Conservation (phyloP, 2,329 filamentous ascomycete species). For the Aspergillus sp. region DNA sequence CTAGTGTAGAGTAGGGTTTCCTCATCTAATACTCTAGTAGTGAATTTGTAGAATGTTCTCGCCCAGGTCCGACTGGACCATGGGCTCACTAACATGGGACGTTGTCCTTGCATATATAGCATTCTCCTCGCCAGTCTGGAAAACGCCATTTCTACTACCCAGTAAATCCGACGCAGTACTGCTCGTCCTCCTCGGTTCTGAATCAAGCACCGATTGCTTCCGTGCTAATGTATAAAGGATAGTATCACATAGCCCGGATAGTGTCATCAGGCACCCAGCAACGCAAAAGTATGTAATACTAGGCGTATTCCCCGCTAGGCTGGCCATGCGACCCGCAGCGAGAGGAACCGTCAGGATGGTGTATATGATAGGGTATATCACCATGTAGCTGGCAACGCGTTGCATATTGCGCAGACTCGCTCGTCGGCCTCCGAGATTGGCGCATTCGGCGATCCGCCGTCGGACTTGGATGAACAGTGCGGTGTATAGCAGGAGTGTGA, state of each 20-base stretch:
- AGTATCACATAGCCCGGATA: slow-evolving; percentile 61
- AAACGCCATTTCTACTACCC: too few species aligned
- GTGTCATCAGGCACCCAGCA: slow-evolving; percentile 55
- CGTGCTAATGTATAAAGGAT: slow-evolving; percentile 59
- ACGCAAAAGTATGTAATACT: slow-evolving; percentile 48
- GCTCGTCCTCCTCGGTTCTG: slow-evolving; percentile 28
- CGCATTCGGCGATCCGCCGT: slow-evolving; percentile 39
- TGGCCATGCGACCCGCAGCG: slow-evolving; percentile 48
- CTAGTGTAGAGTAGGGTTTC: too few species aligned
- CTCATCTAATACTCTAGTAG: too few species aligned
- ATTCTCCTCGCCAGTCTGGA: too few species aligned
- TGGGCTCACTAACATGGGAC: too few species aligned
- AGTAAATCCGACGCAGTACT: too few species aligned
- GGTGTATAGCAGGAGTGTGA: slow-evolving; percentile 50
- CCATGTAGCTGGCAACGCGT: slow-evolving; percentile 46
- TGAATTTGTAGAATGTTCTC: too few species aligned
- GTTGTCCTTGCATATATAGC: too few species aligned
- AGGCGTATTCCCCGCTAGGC: slow-evolving; percentile 30
- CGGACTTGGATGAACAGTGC: slow-evolving; percentile 51
- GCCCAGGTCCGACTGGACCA: too few species aligned
- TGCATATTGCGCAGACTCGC: slow-evolving; percentile 37
- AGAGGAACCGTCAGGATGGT: slow-evolving; percentile 63
- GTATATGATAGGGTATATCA: slow-evolving; percentile 53
- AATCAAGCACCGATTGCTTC: slow-evolving; percentile 54
- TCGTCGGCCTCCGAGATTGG: slow-evolving; percentile 31